Base-by-base conservation (phyloP, 2,329 filamentous ascomycete genomes). In the Fusarium sulawesiense region DNA sequence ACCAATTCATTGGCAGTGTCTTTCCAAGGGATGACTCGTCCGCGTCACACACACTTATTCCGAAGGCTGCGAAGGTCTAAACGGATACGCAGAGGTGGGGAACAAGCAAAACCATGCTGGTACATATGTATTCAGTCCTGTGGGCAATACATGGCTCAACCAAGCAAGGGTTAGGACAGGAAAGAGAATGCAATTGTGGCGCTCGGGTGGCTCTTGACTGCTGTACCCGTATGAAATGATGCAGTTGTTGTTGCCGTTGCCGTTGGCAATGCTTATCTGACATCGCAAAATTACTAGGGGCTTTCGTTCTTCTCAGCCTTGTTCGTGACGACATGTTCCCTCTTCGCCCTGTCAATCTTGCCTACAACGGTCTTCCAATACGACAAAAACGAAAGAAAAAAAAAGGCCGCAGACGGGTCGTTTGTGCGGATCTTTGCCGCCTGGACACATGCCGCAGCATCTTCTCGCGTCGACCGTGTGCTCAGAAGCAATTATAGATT, bases 401-500 rank as follows among this genome's bases (percentile, higher is more conserved):
- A 29, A 30, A 51, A 50, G 25, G 11, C 23, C 30, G 25, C 32
- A 29, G 29, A 49, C 30, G n/a, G 16, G 44, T 56, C 45, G 51
- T 30, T 21, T 23, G 40, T 46, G 58, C 57, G 42, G 66, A 68
- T 70, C 63, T 45, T 57, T 64, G 27, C 64, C 59, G 20, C 25
- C 45, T 56, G 25, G 41, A 49, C 42, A 41, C 30, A 44, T 42
- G 62, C 49, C 56, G 68, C 44, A 68, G 25, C 48, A 54, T 56
- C 56, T 56, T 40, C 64, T 68, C 44, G 55, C 61, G 54, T 64
- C 42, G 29, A 51, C 60, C 64, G 58, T 60, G 56, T 61, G 40
- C 46, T 48, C 64, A 77, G 63, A 77, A 77, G 76, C 73, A 77
- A 77, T 75, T 75, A 74, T 77, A 74, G 71, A 76, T 77, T 66